Evolutionary conservation across 2,329 filamentous ascomycete species (phyloP).

Genomic region (Aspergillus jensenii): DNA sequence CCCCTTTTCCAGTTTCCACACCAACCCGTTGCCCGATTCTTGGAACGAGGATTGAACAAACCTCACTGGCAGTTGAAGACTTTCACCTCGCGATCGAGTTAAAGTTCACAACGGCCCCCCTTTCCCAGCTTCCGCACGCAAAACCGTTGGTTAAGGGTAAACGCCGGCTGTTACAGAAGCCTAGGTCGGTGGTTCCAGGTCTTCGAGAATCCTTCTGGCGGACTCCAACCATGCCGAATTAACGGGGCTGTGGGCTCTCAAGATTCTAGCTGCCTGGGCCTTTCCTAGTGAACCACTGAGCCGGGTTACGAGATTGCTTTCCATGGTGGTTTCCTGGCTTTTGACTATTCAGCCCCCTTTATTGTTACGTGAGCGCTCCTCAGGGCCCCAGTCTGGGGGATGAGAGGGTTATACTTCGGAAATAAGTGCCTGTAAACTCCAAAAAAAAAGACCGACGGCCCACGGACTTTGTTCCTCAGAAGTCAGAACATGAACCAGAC

Average conservation of each 20-base stretch:
- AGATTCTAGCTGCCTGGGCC: neutral
- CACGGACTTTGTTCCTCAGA: neutral
- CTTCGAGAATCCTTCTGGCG: slow-evolving; percentile 17
- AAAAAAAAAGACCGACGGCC: neutral
- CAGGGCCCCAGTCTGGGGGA: neutral
- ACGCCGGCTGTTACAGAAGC: slow-evolving; percentile 13
- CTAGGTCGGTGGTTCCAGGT: neutral
- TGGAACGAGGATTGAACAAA: neutral
- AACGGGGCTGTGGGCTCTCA: neutral
- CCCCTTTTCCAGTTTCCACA: slow-evolving; percentile 12
- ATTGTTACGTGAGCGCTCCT: neutral
- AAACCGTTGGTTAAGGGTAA: slow-evolving; percentile 7
- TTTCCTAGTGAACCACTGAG: neutral
- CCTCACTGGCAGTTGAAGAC: neutral
- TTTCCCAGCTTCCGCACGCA: slow-evolving; percentile 10
- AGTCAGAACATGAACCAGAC: neutral
- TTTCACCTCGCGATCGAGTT: neutral
- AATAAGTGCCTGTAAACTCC: neutral
- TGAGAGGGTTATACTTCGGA: slow-evolving; percentile 3
- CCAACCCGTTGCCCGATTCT: neutral
- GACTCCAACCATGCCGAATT: neutral
- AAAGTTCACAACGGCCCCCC: slow-evolving; percentile 12
- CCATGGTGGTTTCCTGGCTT: neutral
- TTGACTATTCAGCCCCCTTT: neutral
- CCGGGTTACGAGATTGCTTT: neutral